Base-by-base conservation (phyloP, 345 rosid genomes). In the Gossypium rotundifolium region DNA sequence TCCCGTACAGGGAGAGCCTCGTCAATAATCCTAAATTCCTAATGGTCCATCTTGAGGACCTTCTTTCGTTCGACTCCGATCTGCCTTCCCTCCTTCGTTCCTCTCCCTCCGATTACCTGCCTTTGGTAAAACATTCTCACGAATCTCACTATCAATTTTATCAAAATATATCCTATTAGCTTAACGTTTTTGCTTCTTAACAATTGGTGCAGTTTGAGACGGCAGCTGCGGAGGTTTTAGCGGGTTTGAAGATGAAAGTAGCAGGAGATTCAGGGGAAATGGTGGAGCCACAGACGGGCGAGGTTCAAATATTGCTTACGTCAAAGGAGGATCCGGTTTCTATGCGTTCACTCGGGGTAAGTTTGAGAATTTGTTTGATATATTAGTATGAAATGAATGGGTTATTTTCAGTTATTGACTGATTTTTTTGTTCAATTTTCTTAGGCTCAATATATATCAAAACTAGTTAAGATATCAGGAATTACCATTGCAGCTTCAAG, bases 401-500 rank as follows among this genome's bases (percentile, higher is more conserved):
- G 2, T 40, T 40, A 33, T 20, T 53, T 54, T 10, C 63, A 11
- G 49, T 27, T 55, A 2, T 40, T 71, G 23, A 71, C 33, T 17
- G 55, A 2, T 20, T 57, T 57, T 25, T 33, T 17, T 13, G 20
- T 65, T 33, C 40, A 33, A 3, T 52, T 14, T 49, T 63, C 48
- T 48, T 74, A 94, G 99, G 98, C 99, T 27, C 93, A 86, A 53
- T 91, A 83, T 80, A 94, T 94, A 13, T 94, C 98, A 5, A 94
- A 88, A 72, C 77, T 94, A 76, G 88, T 94, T 23, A 95, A 93
- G 81, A 91, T 95, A 71, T 77, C 94, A 72, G 99, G 99, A 78
- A 95, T 95, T 49, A 90, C 97, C 29, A 91, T 95, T 75, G 89
- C 98, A 70, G 99, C 99, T 83, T 95, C 99, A 12, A 89, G 97